Percentiles rank a stretch among this genome's conserved stretches.
Conservation (phyloP, 768 basidiomycete genomes). For the Wakefieldia striispora region DNA sequence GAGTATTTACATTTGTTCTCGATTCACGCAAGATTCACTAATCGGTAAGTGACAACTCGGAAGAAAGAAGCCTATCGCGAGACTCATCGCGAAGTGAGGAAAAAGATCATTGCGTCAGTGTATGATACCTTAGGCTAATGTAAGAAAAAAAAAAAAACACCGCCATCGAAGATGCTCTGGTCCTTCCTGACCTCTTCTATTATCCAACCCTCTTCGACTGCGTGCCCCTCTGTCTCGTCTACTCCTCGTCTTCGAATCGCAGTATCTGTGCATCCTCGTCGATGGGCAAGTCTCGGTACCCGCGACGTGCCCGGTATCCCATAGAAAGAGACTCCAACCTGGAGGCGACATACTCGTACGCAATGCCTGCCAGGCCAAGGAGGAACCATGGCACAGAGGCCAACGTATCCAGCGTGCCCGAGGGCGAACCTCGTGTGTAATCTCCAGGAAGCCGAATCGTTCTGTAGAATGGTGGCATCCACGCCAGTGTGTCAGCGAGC, state of each 20-base stretch:
- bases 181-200: not conserved
- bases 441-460: constrained; percentile 74
- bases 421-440: constrained; percentile 32
- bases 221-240: not conserved
- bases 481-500: constrained; percentile 4
- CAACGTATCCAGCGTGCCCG: constrained; percentile 62
- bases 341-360: constrained; percentile 61
- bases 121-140: not conserved
- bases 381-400: constrained; percentile 91
- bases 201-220: not conserved
- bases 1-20: too few species aligned
- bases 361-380: constrained; percentile 72
- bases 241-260: constrained; percentile 78
- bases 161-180: not conserved
- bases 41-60: too few species aligned
- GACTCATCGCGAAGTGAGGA: too few species aligned
- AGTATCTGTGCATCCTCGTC: constrained; percentile 89
- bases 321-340: constrained; percentile 38
- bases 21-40: too few species aligned
- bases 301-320: constrained; percentile 50
- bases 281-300: constrained; percentile 75
- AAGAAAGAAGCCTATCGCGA: too few species aligned
- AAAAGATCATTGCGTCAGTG: not conserved
- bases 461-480: constrained; percentile 33
- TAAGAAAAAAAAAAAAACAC: not conserved